phyloP scores from a whole-genome alignment of 495 filamentous ascomycete species.

The Trypethelium eluteriae region DNA sequence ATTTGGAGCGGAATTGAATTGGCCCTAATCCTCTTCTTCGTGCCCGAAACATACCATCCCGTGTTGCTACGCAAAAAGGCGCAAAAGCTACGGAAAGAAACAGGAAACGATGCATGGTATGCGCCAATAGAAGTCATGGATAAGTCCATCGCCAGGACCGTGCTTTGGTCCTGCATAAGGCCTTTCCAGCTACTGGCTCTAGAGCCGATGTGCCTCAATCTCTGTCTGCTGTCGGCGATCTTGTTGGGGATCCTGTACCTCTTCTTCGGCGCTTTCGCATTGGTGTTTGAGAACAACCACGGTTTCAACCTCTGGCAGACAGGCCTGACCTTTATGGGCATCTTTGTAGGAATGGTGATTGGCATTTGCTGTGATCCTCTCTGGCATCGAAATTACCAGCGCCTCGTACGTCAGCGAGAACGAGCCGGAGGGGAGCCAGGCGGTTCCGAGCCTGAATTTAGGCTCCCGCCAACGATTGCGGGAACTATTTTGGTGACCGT shows the following conservation, averaged over 20 bases:
- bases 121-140: conserved; percentile 75
- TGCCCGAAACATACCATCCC: conserved; percentile 87
- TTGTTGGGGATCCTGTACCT: conserved; percentile 85
- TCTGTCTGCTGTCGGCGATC: conserved; percentile 79
- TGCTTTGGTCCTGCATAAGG: conserved; percentile 62
- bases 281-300: conserved; percentile 73
- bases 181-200: conserved; percentile 75
- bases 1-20: conserved; percentile 69
- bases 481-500: conserved; percentile 72
- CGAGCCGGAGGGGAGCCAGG: conserved; percentile 48
- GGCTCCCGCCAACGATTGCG: conserved; percentile 71
- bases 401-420: conserved; percentile 53
- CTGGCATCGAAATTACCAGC: conserved; percentile 62
- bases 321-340: conserved; percentile 59
- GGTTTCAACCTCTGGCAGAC: conserved; percentile 73
- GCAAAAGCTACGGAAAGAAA: conserved; percentile 59
- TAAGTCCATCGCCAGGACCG: conserved; percentile 61
- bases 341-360: conserved; percentile 70
- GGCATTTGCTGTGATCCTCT: conserved; percentile 64
- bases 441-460: conserved; percentile 73
- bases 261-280: conserved; percentile 87
- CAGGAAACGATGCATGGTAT: conserved; percentile 64
- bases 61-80: conserved; percentile 72
- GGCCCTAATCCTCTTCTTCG: conserved; percentile 56
- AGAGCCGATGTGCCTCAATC: conserved; percentile 70